phyloP scores from a whole-genome alignment of 1,284 basidiomycete genomes.

The Puccinia triticina region DNA sequence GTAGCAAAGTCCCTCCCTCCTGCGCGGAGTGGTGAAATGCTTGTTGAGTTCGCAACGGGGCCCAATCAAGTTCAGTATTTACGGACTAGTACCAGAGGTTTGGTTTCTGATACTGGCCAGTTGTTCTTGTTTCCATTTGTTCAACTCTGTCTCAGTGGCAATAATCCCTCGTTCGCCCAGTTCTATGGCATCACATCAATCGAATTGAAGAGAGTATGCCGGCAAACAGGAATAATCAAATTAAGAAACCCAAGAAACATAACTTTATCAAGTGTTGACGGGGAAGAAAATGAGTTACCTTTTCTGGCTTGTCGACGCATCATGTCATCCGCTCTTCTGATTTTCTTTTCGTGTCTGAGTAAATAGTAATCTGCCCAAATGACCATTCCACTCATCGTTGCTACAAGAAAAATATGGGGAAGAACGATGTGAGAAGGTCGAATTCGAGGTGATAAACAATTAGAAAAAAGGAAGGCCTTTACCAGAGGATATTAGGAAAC shows the following conservation, averaged over 20 bases:
- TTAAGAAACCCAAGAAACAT: slow-evolving; percentile 1
- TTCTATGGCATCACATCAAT: slow-evolving; percentile 60
- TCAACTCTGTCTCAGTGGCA: slow-evolving; percentile 78
- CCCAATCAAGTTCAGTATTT: no score
- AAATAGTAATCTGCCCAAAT: slow-evolving; percentile 76
- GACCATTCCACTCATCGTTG: slow-evolving; percentile 71
- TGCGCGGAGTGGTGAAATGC: no score
- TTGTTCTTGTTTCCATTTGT: slow-evolving; percentile 71
- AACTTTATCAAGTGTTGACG: neutral
- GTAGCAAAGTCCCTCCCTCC: no score
- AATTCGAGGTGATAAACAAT: neutral
- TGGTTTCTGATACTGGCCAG: slow-evolving; percentile 62
- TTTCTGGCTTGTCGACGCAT: slow-evolving; percentile 73
- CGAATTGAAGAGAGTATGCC: neutral
- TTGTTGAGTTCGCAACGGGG: no score
- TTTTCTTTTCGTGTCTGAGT: slow-evolving; percentile 69
- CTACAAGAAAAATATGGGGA: slow-evolving; percentile 59
- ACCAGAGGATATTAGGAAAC: slow-evolving; percentile 71
- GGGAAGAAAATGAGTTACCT: neutral
- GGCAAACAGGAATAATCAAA: neutral
- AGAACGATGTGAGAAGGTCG: slow-evolving; percentile 34
- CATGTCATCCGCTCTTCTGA: slow-evolving; percentile 70
- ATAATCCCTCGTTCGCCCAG: slow-evolving; percentile 74
- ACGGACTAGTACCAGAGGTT: no score
- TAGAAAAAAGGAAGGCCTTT: slow-evolving; percentile 57